phyloP scores from a whole-genome alignment of 192 early-diverging fungal species.

The Diversispora eburnea region DNA sequence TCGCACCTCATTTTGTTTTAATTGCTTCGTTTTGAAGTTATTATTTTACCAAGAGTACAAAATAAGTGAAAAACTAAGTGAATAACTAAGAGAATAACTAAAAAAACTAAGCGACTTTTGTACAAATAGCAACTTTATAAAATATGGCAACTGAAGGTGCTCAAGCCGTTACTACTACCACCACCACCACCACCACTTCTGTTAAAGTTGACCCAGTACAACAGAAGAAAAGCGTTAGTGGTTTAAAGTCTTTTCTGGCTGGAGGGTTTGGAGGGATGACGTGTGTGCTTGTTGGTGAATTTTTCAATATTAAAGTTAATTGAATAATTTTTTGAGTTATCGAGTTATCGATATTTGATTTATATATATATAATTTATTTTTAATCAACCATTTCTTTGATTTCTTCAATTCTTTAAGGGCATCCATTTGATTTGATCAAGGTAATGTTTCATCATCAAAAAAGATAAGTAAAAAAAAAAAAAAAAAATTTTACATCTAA shows the following conservation, averaged over 20 bases:
- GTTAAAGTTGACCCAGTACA: too few species aligned
- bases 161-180: too few species aligned
- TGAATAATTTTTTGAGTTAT: neutral
- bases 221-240: constrained; percentile 37
- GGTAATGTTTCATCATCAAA: constrained; percentile 30
- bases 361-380: neutral
- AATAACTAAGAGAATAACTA: too few species aligned
- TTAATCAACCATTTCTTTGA: neutral
- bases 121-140: too few species aligned
- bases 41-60: too few species aligned
- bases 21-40: too few species aligned
- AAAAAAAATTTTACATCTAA: neutral
- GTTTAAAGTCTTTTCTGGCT: constrained; percentile 85
- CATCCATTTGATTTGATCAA: constrained; percentile 90
- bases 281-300: constrained; percentile 62
- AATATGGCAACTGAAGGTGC: too few species aligned
- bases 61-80: too few species aligned
- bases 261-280: constrained; percentile 90
- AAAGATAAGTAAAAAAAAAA: neutral
- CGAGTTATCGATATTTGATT: neutral
- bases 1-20: too few species aligned
- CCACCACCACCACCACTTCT: too few species aligned
- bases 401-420: constrained; percentile 38
- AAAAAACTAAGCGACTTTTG: too few species aligned
- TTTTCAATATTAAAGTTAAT: neutral